These are phyloP conservation scores for Gracilaria vermiculophylla DNA, from an alignment of 23 red algal species.

Conservation along the genomic window DNA sequence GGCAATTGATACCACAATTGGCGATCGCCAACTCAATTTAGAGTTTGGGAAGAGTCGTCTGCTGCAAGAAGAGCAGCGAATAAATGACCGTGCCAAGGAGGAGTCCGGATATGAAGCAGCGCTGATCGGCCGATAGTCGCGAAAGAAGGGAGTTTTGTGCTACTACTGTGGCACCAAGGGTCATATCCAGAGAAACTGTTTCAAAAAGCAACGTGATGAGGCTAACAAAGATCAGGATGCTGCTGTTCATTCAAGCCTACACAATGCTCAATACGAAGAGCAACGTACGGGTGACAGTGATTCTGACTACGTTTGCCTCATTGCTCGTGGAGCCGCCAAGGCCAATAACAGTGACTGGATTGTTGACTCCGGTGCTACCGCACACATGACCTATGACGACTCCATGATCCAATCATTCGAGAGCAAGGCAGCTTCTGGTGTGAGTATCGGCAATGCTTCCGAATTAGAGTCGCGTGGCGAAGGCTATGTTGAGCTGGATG, in stretches of 20 bases:
- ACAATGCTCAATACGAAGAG: not conserved
- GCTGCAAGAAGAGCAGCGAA: conserved; percentile 41
- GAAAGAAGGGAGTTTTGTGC: not conserved
- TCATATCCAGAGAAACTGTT: conserved; percentile 27
- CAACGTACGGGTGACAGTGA: not conserved
- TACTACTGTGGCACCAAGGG: conserved; percentile 13
- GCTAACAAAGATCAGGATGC: not conserved
- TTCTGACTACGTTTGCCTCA: conserved; percentile 28
- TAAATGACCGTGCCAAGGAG: not conserved
- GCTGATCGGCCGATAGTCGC: not conserved
- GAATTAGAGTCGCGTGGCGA: no score
- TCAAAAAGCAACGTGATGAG: conserved; percentile 19
- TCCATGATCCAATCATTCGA: conserved; percentile 15
- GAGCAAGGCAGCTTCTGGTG: not conserved
- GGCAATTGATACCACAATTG: conserved; percentile 21
- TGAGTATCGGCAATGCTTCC: conserved; percentile 28
- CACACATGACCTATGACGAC: conserved; percentile 8
- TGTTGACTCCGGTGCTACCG: not conserved
- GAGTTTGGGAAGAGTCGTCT: conserved; percentile 51
- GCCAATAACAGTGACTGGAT: conserved; percentile 24
- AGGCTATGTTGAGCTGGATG: no score
- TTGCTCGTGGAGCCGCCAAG: not conserved
- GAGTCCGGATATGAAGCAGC: not conserved
- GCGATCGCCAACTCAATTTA: conserved; percentile 8
- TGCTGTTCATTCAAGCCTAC: not conserved